Base-by-base conservation (phyloP, 108 stramenopile species). In the Schizochytrium sp. region DNA sequence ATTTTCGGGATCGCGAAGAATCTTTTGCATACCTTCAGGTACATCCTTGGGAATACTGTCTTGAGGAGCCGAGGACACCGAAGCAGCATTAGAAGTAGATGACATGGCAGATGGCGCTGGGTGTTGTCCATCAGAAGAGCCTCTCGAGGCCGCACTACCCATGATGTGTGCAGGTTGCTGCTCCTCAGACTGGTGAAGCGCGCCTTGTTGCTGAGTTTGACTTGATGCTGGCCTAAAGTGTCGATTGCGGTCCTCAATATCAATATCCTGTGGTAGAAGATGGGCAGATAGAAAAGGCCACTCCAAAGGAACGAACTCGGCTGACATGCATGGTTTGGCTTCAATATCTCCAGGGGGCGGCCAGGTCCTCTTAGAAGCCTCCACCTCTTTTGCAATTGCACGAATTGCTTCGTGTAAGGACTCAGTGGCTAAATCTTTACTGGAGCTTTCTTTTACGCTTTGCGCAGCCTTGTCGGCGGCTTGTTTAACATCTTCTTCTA, bases 1-100 rank as follows among this genome's bases (percentile, higher is more conserved):
- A 50, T 83, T 83, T 83, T 83, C 73, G 13, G 73, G 73, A 19
- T 83, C 73, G 73, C 28, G 73, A 4, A 83, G 73, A 38, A 83
- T 83, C 46, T 83, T 83, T 19, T 38, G 73, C 49, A 83, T 83
- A 46, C 73, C 50, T 8, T 47, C 73, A 7, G 73, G 73, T 0
- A 83, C 73, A 17, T 83, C 61, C 4, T 10, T 0, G 4, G 61
- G 61, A n/a, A 64, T 7, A 0, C 41, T 19, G 8, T 10, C 17
- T 42, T 38, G 8, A 13, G 61, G 41, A 13, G 61, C 58, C 19
- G 58, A 17, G 15, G 58, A 19, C 19, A 19, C 58, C 19, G 58
- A 17, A 17, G 58, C 0, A 59, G 58, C 19, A 15, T 59, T 38
- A 5, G 61, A 42, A 42, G 61, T 64, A 42, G 61, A 42, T 4